Base-by-base conservation (phyloP, 257 asterid genomes). In the Ilex asprella region DNA sequence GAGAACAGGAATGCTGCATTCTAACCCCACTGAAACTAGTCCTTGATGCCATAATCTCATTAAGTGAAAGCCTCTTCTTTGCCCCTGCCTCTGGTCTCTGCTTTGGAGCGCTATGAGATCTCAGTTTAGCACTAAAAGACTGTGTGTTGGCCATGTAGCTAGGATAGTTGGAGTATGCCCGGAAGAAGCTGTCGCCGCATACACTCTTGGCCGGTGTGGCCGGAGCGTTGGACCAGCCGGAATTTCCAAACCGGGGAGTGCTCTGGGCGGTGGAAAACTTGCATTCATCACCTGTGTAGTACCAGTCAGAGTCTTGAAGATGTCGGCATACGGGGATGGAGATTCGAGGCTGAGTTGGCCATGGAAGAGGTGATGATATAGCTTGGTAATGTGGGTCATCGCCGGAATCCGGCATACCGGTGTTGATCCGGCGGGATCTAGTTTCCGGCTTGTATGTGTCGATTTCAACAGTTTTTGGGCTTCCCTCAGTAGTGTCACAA, bases 1-100 rank as follows among this genome's bases (percentile, higher is more conserved):
- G 84, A 66, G 87, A 43, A 70, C 83, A 73, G 27, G 87, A 44
- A 74, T 68, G 77, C 78, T 81, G 92, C 96, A 88, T 88, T 74
- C 93, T 81, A 65, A 91, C 87, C n/a, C 96, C 90, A 67, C 87
- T 86, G 56, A 91, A 91, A 76, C 98, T 91, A 41, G 76, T 81
- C 62, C 96, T 84, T 49, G 96, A 81, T n/a, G 94, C 87, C 94
- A 91, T 84, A 14, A 87, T 74, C 31, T 88, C 91, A 16, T 77
- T 70, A 70, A 91, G 77, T 16, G 94, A 86, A 2, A 86, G 73
- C 66, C 84, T 64, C 69, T 75, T 91, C 80, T 81, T 91, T 9
- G 82, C 78, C 73, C 71, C 77, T 0, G 61, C 16, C 49, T 84
- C 96, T 30, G 92, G 95, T 73, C 98, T 75, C 39, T 82, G 95